Evolutionary conservation across 805 yeast genomes (phyloP).

Genomic region (Candida methanosorbosa): DNA sequence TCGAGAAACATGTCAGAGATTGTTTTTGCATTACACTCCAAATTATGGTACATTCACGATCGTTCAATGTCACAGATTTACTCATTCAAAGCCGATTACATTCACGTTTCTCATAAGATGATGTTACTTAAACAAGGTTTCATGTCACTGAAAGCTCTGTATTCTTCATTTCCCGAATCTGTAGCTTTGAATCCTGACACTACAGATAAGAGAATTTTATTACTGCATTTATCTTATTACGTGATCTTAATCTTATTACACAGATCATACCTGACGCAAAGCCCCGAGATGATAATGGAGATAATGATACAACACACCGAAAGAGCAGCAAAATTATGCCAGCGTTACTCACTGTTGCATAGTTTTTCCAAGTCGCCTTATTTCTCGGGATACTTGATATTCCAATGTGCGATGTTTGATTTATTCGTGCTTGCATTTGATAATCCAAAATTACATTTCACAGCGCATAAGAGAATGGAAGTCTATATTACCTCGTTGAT

Average conservation of each 20-base stretch:
- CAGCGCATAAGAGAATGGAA: slow-evolving; percentile 12
- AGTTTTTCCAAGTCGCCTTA: slow-evolving; percentile 18
- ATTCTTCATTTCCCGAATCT: slow-evolving; percentile 15
- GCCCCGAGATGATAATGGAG: slow-evolving; percentile 19
- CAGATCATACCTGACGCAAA: slow-evolving; percentile 21
- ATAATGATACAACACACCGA: slow-evolving; percentile 16
- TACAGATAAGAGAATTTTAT: slow-evolving; percentile 15
- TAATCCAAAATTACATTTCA: slow-evolving; percentile 10
- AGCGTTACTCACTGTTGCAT: slow-evolving; percentile 7
- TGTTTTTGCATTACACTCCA: slow-evolving; percentile 20
- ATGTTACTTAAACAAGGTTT: slow-evolving; percentile 22
- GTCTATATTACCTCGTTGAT: slow-evolving; percentile 15
- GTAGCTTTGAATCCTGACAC: slow-evolving; percentile 7
- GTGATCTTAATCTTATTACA: slow-evolving; percentile 19
- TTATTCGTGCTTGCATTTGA: slow-evolving; percentile 20
- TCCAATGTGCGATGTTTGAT: slow-evolving; percentile 25
- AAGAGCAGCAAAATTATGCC: slow-evolving; percentile 14
- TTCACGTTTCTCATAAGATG: slow-evolving; percentile 24
- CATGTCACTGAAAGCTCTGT: slow-evolving; percentile 12
- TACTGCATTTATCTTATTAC: slow-evolving; percentile 21
- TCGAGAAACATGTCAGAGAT: slow-evolving; percentile 12
- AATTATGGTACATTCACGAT: slow-evolving; percentile 25
- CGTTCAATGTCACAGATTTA: slow-evolving; percentile 23
- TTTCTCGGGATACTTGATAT: slow-evolving; percentile 22
- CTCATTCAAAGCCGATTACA: slow-evolving; percentile 23